Evolutionary conservation across 495 filamentous ascomycete species (phyloP), one percentile per base, ranked within the genome.

Genomic region (Hyaloscypha bicolor): DNA sequence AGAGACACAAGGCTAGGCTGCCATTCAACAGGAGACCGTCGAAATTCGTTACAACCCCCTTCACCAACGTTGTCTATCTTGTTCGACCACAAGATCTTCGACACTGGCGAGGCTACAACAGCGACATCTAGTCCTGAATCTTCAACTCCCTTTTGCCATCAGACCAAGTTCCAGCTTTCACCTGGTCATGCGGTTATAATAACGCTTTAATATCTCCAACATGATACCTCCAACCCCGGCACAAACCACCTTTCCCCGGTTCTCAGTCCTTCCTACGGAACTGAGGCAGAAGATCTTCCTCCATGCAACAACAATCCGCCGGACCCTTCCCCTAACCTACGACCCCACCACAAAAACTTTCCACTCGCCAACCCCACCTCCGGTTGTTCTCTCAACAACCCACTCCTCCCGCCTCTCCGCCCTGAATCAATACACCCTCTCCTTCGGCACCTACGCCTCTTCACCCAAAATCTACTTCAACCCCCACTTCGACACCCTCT

Each of bases 271-370:
- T 12, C 80, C 83, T 33, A 56, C 77, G 37, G 83, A 85, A 75
- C 77, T 71, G 39, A 82, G 83, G 59, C 76, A 82, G 58, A 72
- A 82, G 45, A 81, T 86, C 69, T 86, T 80, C 80, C 69, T 71
- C 62, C 71, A 76, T 12, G 73, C 75, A 61, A 79, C 76, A 62
- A 66, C 74, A 21, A 70, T 76, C 4, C 79, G 82, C 63, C 79
- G 83, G 62, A 76, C 79, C 32, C 78, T 83, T 64, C 69, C 79
- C 39, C 72, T 83, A 53, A 70, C 69, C 56, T 82, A 81, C 74
- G 63, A 73, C 51, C 51, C 67, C 25, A 33, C 73, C 21, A 45
- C 29, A 8, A 57, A 69, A 45, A 66, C 64, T 12, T 81, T 78
- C 69, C 57, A 66, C 31, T 75, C 77, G 16, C 71, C 76, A 8